Conservation (phyloP, 2,329 filamentous ascomycete species). For the Microdochium bolleyi region DNA sequence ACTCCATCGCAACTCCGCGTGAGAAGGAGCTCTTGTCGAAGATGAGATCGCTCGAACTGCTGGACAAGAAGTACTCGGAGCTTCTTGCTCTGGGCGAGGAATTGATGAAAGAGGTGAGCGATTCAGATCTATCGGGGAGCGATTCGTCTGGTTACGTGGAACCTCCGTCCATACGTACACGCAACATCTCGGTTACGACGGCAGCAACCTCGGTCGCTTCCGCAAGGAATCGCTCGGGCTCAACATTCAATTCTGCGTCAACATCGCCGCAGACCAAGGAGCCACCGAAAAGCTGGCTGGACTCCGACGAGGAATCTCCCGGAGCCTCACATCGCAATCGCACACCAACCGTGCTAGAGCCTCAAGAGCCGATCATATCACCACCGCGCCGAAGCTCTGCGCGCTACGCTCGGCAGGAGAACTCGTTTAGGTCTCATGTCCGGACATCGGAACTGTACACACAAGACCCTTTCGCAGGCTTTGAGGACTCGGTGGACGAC, state of each 20-base stretch:
- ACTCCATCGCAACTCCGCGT: conserved; percentile 8
- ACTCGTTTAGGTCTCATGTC: neutral
- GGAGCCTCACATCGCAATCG: neutral
- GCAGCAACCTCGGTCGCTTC: conserved; percentile 30
- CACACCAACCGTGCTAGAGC: neutral
- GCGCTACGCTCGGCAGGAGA: neutral
- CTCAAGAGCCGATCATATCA: neutral
- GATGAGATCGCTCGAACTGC: conserved; percentile 13
- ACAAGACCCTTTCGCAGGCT: neutral
- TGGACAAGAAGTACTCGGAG: conserved; percentile 15
- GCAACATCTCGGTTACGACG: conserved; percentile 29
- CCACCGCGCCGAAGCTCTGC: neutral
- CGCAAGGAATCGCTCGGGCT: conserved; percentile 18
- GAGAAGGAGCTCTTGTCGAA: conserved; percentile 6
- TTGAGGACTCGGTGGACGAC: neutral
- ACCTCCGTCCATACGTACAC: conserved; percentile 20
- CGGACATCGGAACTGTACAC: neutral
- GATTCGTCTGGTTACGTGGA: conserved; percentile 26
- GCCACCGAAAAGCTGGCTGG: conserved; percentile 19
- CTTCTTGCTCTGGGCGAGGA: conserved; percentile 11
- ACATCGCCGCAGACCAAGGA: conserved; percentile 10
- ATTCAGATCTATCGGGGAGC: conserved; percentile 22
- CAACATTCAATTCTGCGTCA: conserved; percentile 11
- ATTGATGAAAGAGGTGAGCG: conserved; percentile 12
- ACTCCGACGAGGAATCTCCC: conserved; percentile 10